Evolutionary conservation across 305 asterid species (phyloP).

Genomic region (Ajuga reptans): DNA sequence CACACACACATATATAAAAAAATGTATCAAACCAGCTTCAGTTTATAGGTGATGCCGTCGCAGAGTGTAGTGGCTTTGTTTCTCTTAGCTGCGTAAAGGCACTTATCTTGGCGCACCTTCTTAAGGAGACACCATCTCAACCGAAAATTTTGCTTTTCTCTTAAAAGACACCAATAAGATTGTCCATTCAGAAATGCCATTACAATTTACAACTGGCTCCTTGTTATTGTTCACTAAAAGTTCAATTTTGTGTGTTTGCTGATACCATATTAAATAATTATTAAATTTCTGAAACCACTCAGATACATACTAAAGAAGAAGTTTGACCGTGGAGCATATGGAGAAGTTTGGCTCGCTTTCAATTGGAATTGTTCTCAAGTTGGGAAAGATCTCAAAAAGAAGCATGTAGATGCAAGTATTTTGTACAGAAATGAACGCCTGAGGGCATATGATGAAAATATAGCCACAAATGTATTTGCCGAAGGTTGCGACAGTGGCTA

Average conservation of each 20-base stretch:
- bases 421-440: slow-evolving; percentile 28
- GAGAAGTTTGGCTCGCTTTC: slow-evolving; percentile 99
- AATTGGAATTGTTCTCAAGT: slow-evolving; percentile 79
- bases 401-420: slow-evolving; percentile 29
- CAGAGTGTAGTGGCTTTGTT: neutral
- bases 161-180: neutral
- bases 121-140: neutral
- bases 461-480: slow-evolving; percentile 23
- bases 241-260: neutral
- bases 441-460: slow-evolving; percentile 36
- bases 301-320: slow-evolving; percentile 92
- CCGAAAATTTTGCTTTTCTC: neutral
- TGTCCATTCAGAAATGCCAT: neutral
- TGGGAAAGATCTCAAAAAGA: slow-evolving; percentile 33
- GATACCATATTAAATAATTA: neutral
- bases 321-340: slow-evolving; percentile 94
- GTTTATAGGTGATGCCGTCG: neutral
- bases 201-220: neutral
- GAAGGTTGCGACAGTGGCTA: slow-evolving; percentile 40
- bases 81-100: neutral
- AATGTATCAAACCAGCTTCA: neutral
- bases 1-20: neutral
- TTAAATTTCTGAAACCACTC: neutral
- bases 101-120: neutral
- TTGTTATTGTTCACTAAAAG: neutral